phyloP scores from a whole-genome alignment of 148 eudicot genomes.

The Euryodendron excelsum region DNA sequence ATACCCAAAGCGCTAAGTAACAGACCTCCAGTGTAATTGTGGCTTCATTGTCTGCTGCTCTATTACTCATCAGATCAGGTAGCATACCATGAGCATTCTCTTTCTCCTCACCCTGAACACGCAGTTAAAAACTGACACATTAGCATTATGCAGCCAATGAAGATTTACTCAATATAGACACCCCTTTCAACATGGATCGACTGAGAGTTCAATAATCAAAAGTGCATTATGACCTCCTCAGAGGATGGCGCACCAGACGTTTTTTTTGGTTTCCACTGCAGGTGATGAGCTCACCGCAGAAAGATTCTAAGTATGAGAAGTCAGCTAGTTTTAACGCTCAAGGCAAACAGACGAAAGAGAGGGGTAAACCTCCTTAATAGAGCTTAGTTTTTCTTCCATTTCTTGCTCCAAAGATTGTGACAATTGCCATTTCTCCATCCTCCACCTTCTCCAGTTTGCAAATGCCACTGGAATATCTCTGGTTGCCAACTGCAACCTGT shows the following conservation, averaged over 20 bases:
- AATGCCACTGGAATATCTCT: slow-evolving; percentile 61
- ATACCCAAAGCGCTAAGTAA: slow-evolving; percentile 1
- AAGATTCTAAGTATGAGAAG: no score
- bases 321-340: neutral
- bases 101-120: slow-evolving; percentile 35
- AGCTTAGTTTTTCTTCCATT: slow-evolving; percentile 56
- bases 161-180: neutral
- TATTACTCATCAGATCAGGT: slow-evolving; percentile 23
- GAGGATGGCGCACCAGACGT: no score
- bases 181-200: neutral
- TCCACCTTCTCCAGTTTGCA: slow-evolving; percentile 49
- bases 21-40: slow-evolving; percentile 22
- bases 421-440: slow-evolving; percentile 35
- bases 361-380: slow-evolving; percentile 38
- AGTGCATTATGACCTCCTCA: no score
- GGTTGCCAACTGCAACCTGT: slow-evolving; percentile 70
- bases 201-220: neutral
- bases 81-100: slow-evolving; percentile 24
- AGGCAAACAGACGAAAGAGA: neutral
- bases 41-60: slow-evolving; percentile 19
- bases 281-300: no score
- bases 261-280: no score
- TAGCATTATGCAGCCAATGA: slow-evolving; percentile 11
- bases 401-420: slow-evolving; percentile 48
- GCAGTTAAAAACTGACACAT: neutral